Evolutionary conservation across 495 filamentous ascomycete species (phyloP), one percentile per base, ranked within the genome.

Genomic region (Parmelia sp.): DNA sequence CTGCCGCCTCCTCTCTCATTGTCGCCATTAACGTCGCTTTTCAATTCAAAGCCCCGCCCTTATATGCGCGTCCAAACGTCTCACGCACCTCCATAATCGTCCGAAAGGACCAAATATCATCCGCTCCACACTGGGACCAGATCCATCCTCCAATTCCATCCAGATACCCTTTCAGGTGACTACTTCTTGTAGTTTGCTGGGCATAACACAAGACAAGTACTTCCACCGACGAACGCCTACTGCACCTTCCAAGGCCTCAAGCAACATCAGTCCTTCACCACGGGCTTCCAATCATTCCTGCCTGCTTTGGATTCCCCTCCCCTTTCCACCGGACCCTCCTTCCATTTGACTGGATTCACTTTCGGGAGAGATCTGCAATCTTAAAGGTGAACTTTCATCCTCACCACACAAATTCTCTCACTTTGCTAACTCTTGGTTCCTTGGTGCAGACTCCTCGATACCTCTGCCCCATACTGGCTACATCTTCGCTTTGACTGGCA

Each of bases 131-230:
- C 27, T 19, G 45, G 19, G 8, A 63, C 53, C 31, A 57, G 27
- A 23, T 63, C 61, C 7, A 25, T 45, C 27, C 35, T 42, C 27
- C 35, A 55, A 27, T 33, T 55, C 29, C 51, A 55, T 55, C 51
- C 51, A 19, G 4, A 4, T 33, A 19, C 29, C 57, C 29, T 53
- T 53, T 45, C 39, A 53, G 17, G 62, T 59, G 42, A 57, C 62
- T 47, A 59, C 42, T 59, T 64, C 62, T 64, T 64, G 56, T 64
- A 57, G 3, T 59, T 59, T 64, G 62, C 62, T 64, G 62, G 62
- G 55, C 62, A 64, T 58, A 36, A 59, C 42, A 35, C 40, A 56
- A 17, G 35, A 64, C 37, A 58, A 64, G 40, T 51, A 36, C 45
- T 33, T 23, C 25, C 53, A 57, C 27, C 60, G 2, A 59, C 56